phyloP scores from a whole-genome alignment of 2,329 filamentous ascomycete species.

The Ceratocystis lukuohia region DNA sequence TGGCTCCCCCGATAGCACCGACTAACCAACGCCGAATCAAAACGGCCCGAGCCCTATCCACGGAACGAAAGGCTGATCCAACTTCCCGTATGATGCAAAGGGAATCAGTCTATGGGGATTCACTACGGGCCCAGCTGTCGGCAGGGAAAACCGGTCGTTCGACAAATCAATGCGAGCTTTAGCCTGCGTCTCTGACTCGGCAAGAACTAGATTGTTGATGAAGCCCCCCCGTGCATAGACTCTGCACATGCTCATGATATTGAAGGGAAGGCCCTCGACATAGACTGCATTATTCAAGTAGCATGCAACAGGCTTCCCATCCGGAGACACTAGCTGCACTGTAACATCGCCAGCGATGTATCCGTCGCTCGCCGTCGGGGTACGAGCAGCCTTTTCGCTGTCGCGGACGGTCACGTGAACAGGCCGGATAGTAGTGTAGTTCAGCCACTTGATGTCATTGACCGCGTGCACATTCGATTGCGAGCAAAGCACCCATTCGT shows the following conservation, averaged over 20 bases:
- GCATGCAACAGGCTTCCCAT: background rate
- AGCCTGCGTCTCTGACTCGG: background rate
- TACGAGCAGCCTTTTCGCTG: background rate
- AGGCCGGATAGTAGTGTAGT: background rate
- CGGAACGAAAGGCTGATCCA: background rate
- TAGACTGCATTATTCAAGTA: constrained; percentile 2
- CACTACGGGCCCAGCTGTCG: background rate
- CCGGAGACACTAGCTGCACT: constrained; percentile 1
- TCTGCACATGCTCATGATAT: constrained; percentile 6
- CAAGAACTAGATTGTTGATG: background rate
- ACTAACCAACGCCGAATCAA: background rate
- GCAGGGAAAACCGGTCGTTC: background rate
- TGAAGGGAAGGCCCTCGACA: background rate
- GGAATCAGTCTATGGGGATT: constrained; percentile 1
- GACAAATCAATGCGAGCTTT: background rate
- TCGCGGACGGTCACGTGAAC: background rate
- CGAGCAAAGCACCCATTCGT: constrained; percentile 6
- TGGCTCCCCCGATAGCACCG: too few relatives aligned
- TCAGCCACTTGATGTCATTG: constrained; percentile 11
- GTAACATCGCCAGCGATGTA: constrained; percentile 3
- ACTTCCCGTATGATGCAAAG: background rate
- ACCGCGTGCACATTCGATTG: constrained; percentile 3
- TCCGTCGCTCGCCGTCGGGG: background rate
- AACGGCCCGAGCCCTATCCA: constrained; percentile 1
- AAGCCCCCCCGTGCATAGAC: constrained; percentile 2